Percentiles rank a stretch among this genome's conserved stretches.
Evolutionary conservation across 2,329 filamentous ascomycete species (phyloP).

Genomic region (Sclerotinia sclerotiorum): DNA sequence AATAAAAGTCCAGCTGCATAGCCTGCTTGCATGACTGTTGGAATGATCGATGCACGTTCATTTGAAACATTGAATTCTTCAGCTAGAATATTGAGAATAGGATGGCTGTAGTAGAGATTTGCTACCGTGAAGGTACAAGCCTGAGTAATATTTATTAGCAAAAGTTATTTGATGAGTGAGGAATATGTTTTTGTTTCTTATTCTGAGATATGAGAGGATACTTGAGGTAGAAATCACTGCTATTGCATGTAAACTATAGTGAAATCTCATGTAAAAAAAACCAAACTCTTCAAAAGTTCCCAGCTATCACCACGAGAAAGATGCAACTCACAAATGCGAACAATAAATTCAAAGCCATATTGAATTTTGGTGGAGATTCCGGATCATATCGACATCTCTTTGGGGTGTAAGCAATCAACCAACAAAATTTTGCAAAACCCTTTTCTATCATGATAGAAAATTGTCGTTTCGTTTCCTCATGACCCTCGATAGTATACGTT

Average conservation of each 20-base stretch:
- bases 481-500: slow-evolving; percentile 22
- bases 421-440: slow-evolving; percentile 26
- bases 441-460: slow-evolving; percentile 29
- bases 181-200: too few relatives aligned
- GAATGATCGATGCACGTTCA: slow-evolving; percentile 64
- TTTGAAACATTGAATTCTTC: slow-evolving; percentile 68
- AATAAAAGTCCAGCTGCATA: slow-evolving; percentile 74
- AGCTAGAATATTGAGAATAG: slow-evolving; percentile 74
- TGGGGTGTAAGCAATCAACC: slow-evolving; percentile 58
- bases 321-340: slow-evolving; percentile 49
- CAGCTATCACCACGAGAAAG: not conserved
- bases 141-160: slow-evolving; percentile 40
- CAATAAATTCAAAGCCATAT: slow-evolving; percentile 65
- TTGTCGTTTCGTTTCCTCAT: slow-evolving; percentile 23
- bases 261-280: not conserved
- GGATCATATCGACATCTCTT: slow-evolving; percentile 67
- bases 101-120: slow-evolving; percentile 80
- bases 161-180: not conserved
- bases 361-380: slow-evolving; percentile 65
- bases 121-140: slow-evolving; percentile 68
- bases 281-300: not conserved
- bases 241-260: too few relatives aligned
- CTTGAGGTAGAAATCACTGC: too few relatives aligned
- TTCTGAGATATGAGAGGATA: too few relatives aligned
- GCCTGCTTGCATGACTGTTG: slow-evolving; percentile 76